Conservation (phyloP, 1,139 yeast species). For the Meyerozyma carpophila region DNA sequence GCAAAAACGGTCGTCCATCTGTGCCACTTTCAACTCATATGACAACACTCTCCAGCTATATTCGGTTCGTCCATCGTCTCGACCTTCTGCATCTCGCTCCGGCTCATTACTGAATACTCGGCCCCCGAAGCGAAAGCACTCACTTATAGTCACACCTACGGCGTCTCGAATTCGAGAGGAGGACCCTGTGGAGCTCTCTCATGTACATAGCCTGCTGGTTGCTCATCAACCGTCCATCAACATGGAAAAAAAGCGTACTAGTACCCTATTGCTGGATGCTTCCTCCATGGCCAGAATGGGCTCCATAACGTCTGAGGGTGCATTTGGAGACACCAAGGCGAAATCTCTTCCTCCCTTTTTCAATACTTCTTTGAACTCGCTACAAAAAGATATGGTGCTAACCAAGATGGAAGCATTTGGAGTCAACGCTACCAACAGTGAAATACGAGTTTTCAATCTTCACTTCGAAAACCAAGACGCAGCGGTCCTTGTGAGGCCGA, state of each 20-base stretch:
- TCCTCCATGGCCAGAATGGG: slow-evolving; percentile 63
- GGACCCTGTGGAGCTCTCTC: slow-evolving; percentile 19
- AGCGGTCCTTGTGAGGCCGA: slow-evolving; percentile 36
- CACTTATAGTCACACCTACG: slow-evolving; percentile 34
- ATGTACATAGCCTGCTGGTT: slow-evolving; percentile 4
- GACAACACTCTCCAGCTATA: slow-evolving; percentile 44
- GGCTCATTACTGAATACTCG: not conserved
- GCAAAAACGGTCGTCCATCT: slow-evolving; percentile 31
- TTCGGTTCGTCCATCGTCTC: slow-evolving; percentile 42
- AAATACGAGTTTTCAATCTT: slow-evolving; percentile 40
- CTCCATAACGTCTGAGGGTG: slow-evolving; percentile 12
- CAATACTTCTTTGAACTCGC: slow-evolving; percentile 18
- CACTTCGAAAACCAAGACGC: slow-evolving; percentile 55
- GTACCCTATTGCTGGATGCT: slow-evolving; percentile 50
- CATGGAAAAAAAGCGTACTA: slow-evolving; percentile 49
- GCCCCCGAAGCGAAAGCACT: slow-evolving; percentile 20
- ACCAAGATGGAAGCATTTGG: slow-evolving; percentile 51
- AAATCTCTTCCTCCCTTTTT: not conserved
- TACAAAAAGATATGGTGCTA: slow-evolving; percentile 63
- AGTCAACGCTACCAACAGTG: slow-evolving; percentile 20
- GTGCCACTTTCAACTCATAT: slow-evolving; percentile 47
- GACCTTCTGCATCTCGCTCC: slow-evolving; percentile 10
- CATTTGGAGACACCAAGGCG: not conserved
- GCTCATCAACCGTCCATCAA: slow-evolving; percentile 20
- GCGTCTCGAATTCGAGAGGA: slow-evolving; percentile 41